phyloP scores from a whole-genome alignment of 2,329 filamentous ascomycete genomes.

The Thelonectria olida region DNA sequence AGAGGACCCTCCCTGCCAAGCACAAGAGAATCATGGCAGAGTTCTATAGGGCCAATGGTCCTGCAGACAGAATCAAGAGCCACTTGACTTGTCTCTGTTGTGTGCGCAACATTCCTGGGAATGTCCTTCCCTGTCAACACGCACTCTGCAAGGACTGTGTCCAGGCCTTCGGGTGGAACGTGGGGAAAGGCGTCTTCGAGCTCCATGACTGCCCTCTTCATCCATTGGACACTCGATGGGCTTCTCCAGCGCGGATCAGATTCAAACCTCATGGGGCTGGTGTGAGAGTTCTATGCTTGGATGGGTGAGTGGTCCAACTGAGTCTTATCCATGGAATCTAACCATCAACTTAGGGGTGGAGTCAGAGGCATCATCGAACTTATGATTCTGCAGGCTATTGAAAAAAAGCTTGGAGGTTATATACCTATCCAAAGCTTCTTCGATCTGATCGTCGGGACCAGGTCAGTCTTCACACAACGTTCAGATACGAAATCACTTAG shows the following conservation, averaged over 20 bases:
- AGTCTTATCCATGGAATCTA: background rate
- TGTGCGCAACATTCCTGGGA: conserved; percentile 11
- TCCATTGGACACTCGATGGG: background rate
- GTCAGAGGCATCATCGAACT: conserved; percentile 8
- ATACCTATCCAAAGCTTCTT: conserved; percentile 13
- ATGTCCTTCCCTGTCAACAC: conserved; percentile 14
- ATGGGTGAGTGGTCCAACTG: background rate
- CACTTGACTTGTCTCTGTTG: conserved; percentile 13
- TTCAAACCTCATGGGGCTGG: conserved; percentile 16
- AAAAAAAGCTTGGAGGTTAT: background rate
- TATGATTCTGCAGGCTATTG: conserved; percentile 3
- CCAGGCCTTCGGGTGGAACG: background rate
- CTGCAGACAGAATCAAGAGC: background rate
- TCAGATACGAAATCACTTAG: background rate
- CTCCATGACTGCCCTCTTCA: conserved; percentile 7
- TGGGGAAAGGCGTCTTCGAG: background rate
- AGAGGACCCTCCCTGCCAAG: background rate
- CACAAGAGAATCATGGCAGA: conserved; percentile 2
- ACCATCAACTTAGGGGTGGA: background rate
- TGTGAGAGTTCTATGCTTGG: conserved; percentile 8
- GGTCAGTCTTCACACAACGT: background rate
- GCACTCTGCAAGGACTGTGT: conserved; percentile 14
- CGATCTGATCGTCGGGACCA: conserved; percentile 16
- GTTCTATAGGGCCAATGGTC: background rate
- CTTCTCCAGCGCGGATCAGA: background rate